Percentiles rank a stretch among this genome's conserved stretches.
Conservation (phyloP, 495 filamentous ascomycete genomes). For the Aspergillus asperescens region DNA sequence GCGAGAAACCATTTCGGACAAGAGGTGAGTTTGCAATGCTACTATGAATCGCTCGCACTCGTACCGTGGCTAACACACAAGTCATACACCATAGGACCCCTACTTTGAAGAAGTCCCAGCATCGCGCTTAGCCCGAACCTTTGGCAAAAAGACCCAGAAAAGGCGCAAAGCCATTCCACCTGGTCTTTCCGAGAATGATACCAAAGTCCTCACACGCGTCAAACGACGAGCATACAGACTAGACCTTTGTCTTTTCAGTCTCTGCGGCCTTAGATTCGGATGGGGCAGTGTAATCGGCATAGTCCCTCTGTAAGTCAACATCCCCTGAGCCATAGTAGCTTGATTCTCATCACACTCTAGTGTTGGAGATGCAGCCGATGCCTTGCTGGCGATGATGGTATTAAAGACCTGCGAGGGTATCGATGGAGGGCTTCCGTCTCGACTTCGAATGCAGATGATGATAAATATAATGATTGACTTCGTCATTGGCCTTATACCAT, state of each 20-base stretch:
- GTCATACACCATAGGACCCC: conserved; percentile 48
- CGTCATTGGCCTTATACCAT: conserved; percentile 72
- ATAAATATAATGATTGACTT: conserved; percentile 76
- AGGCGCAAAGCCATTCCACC: conserved; percentile 62
- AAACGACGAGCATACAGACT: conserved; percentile 75
- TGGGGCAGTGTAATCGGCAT: conserved; percentile 78
- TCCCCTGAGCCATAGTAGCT: not conserved
- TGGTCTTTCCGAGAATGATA: conserved; percentile 74
- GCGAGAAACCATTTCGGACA: conserved; percentile 62
- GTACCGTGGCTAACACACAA: not conserved
- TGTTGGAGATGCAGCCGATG: conserved; percentile 71
- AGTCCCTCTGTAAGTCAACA: conserved; percentile 62
- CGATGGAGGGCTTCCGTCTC: conserved; percentile 61
- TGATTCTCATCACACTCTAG: conserved; percentile 32
- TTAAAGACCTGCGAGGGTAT: conserved; percentile 60
- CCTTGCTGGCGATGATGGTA: conserved; percentile 55
- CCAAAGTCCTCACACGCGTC: conserved; percentile 69
- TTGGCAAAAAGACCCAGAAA: conserved; percentile 58
- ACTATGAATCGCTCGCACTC: not conserved
- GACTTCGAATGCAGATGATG: conserved; percentile 60
- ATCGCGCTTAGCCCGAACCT: conserved; percentile 55
- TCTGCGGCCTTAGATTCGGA: conserved; percentile 72
- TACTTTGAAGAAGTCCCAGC: conserved; percentile 71
- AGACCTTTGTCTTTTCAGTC: conserved; percentile 72
- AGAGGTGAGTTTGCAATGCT: conserved; percentile 44